Percentiles rank a stretch among this genome's conserved stretches.
These are phyloP conservation scores for Sarcodon aspratus DNA, from an alignment of 768 basidiomycete species.

Conservation along the genomic window DNA sequence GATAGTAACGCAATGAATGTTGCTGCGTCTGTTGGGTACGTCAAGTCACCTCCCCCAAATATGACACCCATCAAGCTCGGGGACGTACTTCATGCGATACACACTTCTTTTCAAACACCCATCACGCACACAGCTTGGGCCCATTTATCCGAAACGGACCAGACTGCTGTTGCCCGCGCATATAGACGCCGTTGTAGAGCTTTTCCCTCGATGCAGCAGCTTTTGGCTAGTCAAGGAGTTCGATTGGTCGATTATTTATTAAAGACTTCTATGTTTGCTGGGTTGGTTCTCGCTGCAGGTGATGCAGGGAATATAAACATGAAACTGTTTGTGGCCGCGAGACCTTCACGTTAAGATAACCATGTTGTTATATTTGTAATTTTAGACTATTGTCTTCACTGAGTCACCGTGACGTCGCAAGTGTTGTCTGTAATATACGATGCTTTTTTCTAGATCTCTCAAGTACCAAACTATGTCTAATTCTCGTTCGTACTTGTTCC, in stretches of 20 bases:
- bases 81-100: slow-evolving; percentile 45
- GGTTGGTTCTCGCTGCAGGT: slow-evolving; percentile 17
- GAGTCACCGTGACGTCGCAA: too few species aligned
- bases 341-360: too few species aligned
- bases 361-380: too few species aligned
- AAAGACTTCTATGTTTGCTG: slow-evolving; percentile 24
- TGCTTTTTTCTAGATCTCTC: too few species aligned
- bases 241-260: slow-evolving; percentile 27
- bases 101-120: slow-evolving; percentile 29
- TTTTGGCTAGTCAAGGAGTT: slow-evolving; percentile 26
- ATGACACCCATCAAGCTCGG: slow-evolving; percentile 33
- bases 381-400: too few species aligned
- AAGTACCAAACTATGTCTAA: too few species aligned
- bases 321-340: slow-evolving; percentile 9
- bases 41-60: slow-evolving; percentile 16
- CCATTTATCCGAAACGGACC: slow-evolving; percentile 13
- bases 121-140: slow-evolving; percentile 26
- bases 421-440: too few species aligned
- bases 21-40: slow-evolving; percentile 7
- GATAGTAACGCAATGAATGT: slow-evolving; percentile 13
- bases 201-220: slow-evolving; percentile 16
- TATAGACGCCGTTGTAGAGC: slow-evolving; percentile 24
- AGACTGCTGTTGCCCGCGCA: slow-evolving; percentile 21
- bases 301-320: slow-evolving; percentile 12
- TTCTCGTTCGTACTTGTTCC: too few species aligned